Conservation (phyloP, 2,329 filamentous ascomycete genomes). For the Fusarium sp. region DNA sequence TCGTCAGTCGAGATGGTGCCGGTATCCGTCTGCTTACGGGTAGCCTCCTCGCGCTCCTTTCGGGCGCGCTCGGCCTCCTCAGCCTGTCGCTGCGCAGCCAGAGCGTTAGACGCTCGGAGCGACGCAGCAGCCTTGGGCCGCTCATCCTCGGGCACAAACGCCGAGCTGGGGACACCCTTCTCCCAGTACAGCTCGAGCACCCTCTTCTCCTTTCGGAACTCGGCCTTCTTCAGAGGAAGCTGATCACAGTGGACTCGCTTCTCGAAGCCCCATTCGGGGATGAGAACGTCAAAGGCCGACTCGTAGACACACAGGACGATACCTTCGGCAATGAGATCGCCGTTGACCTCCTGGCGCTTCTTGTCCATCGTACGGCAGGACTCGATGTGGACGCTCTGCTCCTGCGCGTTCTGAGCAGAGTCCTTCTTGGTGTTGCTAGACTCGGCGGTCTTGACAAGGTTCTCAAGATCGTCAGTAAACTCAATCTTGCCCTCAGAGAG, state of each 20-base stretch:
- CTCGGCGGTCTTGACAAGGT: constrained; percentile 90
- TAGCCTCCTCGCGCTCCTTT: constrained; percentile 89
- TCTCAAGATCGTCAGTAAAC: constrained; percentile 90
- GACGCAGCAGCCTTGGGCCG: constrained; percentile 85
- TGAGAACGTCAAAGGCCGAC: constrained; percentile 97
- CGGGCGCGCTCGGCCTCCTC: constrained; percentile 84
- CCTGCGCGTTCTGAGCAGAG: constrained; percentile 95
- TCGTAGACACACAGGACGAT: constrained; percentile 98
- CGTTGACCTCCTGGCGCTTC: constrained; percentile 85
- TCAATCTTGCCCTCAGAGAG: constrained; percentile 85
- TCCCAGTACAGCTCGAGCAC: constrained; percentile 99
- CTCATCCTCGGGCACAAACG: constrained; percentile 97
- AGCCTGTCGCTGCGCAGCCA: constrained; percentile 81
- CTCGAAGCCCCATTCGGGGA: constrained; percentile 98
- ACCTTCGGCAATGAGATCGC: constrained; percentile 93
- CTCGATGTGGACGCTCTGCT: constrained; percentile 99
- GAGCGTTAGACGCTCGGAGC: constrained; percentile 79
- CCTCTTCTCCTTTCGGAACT: constrained; percentile 96
- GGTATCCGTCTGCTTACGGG: constrained; percentile 93
- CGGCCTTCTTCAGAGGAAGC: constrained; percentile 97
- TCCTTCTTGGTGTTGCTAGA: constrained; percentile 99
- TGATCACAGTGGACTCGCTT: constrained; percentile 99
- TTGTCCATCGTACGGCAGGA: constrained; percentile 97
- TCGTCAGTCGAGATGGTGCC: constrained; percentile 94
- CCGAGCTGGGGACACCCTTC: constrained; percentile 96